Base-by-base conservation (phyloP, 192 early-diverging fungal species). In the Coemansia sp. region DNA sequence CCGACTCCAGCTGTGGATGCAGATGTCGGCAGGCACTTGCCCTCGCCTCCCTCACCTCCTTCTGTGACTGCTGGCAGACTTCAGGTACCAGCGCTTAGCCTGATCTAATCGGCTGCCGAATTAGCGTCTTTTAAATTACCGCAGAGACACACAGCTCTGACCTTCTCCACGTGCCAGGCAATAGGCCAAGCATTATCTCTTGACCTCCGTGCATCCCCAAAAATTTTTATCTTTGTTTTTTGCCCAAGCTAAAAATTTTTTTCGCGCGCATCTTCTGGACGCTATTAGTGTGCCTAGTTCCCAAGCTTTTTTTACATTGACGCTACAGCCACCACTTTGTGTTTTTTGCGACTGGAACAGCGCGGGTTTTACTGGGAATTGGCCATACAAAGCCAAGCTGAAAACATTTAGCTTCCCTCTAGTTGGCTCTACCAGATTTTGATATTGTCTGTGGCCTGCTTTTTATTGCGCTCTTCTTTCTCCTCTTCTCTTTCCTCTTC, bases 131-230 rank as follows among this genome's bases (percentile, higher is more conserved):
- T 42, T 9, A 13, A 4, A 42, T 42, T 42, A 13, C 14, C 39
- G 14, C 39, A 42, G 8, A 42, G 13, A 42, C 9, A 10, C 39
- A 18, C 39, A 42, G 39, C 8, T 13, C 14, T 16, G 16, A 42
- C 18, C 16, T 13, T 27, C 27, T 49, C 58, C 60, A 61, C 60
- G 48, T 61, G 60, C 29, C 32, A 24, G n/a, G 14, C 51, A 18
- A 49, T 61, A 50, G 60, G 60, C 19, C n/a, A 32, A 29, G 16
- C 28, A 28, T 34, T 36, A 51, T 51, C 60, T 51, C 60, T 47
- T 47, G 42, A 25, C 24, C 27, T 30, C 45, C 29, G 25, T 48
- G 42, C 28, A 46, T 36, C 32, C 32, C 55, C 55, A 35, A 35
- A 56, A 56, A 19, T 58, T 29, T 36, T 23, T 49, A 30, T 54